These are phyloP conservation scores for Carex pumila DNA, from an alignment of 176 grass and related monocot genomes.

Conservation along the genomic window DNA sequence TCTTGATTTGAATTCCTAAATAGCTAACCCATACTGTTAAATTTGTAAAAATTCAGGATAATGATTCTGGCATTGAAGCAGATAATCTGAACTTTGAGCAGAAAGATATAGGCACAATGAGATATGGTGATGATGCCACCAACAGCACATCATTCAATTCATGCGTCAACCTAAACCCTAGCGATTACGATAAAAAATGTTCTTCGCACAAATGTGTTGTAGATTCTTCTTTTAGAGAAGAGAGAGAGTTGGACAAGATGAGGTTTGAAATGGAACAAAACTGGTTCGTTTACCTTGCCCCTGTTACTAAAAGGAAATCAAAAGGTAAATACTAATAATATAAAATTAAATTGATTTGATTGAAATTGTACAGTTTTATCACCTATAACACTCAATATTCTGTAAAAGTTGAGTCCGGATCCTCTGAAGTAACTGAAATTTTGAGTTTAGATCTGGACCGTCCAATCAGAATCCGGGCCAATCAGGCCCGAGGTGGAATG, in stretches of 20 bases:
- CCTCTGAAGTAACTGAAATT: too few species aligned
- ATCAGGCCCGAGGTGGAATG: too few species aligned
- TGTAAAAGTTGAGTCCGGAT: background rate
- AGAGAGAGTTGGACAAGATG: constrained; percentile 33
- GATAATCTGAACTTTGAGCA: constrained; percentile 12
- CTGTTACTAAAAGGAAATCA: constrained; percentile 27
- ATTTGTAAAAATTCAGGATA: constrained; percentile 39
- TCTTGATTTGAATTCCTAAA: background rate
- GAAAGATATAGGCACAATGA: constrained; percentile 16
- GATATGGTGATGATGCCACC: constrained; percentile 24
- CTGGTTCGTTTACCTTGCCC: constrained; percentile 55
- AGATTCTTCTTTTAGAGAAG: constrained; percentile 20
- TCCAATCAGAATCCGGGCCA: too few species aligned
- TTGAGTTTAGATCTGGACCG: too few species aligned
- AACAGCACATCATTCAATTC: background rate
- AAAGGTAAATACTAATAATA: constrained; percentile 24
- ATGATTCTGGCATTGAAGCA: constrained; percentile 26
- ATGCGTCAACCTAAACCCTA: background rate
- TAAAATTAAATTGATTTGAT: background rate
- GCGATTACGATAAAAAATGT: background rate
- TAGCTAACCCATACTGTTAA: background rate
- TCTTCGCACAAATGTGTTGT: background rate
- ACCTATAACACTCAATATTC: background rate
- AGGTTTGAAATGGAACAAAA: constrained; percentile 69
- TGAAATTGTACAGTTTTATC: background rate